A percentile compares a stretch with the other conserved stretches of the same genome.
phyloP scores from a whole-genome alignment of 2,329 filamentous ascomycete species.

The Apiospora pterosperma region DNA sequence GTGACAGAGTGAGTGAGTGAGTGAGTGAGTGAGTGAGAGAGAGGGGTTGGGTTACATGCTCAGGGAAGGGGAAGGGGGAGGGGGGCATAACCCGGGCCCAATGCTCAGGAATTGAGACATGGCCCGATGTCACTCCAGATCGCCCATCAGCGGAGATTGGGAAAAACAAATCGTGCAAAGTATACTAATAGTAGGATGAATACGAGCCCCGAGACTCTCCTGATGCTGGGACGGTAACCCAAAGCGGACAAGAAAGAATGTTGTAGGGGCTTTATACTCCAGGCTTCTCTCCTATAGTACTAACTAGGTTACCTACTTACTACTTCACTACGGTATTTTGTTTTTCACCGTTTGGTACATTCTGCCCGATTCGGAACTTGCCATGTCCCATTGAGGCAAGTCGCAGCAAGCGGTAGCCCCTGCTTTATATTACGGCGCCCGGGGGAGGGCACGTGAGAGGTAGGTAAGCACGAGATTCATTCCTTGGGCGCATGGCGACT shows the following conservation, averaged over 20 bases:
- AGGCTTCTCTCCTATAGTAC: background rate
- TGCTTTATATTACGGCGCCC: background rate
- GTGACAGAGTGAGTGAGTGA: background rate
- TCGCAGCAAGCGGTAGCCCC: background rate
- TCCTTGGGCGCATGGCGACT: too few relatives aligned
- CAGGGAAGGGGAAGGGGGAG: background rate
- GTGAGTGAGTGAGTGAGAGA: background rate
- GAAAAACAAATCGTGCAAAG: background rate
- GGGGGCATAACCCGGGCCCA: background rate
- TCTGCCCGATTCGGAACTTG: background rate
- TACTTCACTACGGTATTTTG: background rate
- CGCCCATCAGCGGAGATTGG: slow-evolving; percentile 5
- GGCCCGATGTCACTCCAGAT: slow-evolving; percentile 4
- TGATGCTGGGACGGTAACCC: too few relatives aligned
- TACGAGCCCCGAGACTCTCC: background rate
- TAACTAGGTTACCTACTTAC: too few relatives aligned
- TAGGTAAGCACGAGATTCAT: background rate
- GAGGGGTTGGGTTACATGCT: background rate
- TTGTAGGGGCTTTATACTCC: background rate
- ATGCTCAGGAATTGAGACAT: slow-evolving; percentile 4
- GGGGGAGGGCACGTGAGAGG: background rate
- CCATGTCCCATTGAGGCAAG: background rate
- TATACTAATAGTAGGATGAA: background rate
- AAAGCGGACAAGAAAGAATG: background rate
- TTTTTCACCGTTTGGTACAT: background rate